Evolutionary conservation across 1,284 basidiomycete genomes (phyloP).

Genomic region (Omphalotus olearius): DNA sequence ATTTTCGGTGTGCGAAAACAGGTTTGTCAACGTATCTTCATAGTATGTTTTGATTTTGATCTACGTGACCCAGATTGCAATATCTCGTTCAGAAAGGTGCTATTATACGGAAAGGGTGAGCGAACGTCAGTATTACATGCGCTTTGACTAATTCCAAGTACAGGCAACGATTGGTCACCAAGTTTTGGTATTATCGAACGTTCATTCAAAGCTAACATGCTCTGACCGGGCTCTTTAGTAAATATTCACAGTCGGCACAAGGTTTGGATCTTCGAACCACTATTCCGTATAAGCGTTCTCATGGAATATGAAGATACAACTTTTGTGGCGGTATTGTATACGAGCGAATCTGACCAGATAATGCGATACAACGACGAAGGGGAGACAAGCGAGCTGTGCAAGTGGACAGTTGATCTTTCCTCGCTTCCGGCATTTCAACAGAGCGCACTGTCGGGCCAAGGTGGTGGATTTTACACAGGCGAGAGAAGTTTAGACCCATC

Average conservation of each 20-base stretch:
- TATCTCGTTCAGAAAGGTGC: slow-evolving; percentile 81
- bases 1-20: slow-evolving; percentile 74
- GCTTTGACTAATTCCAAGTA: slow-evolving; percentile 10
- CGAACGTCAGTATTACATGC: slow-evolving; percentile 21
- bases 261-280: slow-evolving; percentile 33
- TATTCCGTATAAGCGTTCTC: slow-evolving; percentile 3
- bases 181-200: slow-evolving; percentile 58
- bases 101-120: slow-evolving; percentile 75
- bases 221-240: slow-evolving; percentile 41
- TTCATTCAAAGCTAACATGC: slow-evolving; percentile 11
- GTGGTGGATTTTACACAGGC: slow-evolving; percentile 77
- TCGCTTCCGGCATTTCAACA: slow-evolving; percentile 72
- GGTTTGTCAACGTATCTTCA: slow-evolving; percentile 36
- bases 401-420: slow-evolving; percentile 80
- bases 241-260: slow-evolving; percentile 65
- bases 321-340: slow-evolving; percentile 76
- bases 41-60: slow-evolving; percentile 20
- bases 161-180: slow-evolving; percentile 73
- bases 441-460: slow-evolving; percentile 48
- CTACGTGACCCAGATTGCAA: slow-evolving; percentile 52
- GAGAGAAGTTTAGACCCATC: slow-evolving; percentile 6
- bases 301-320: slow-evolving; percentile 47
- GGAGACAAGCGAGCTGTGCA: slow-evolving; percentile 71
- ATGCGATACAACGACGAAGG: slow-evolving; percentile 83
- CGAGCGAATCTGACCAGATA: slow-evolving; percentile 64